Evolutionary conservation across 2,329 filamentous ascomycete genomes (phyloP).

Genomic region (Penicillium capsulatum): DNA sequence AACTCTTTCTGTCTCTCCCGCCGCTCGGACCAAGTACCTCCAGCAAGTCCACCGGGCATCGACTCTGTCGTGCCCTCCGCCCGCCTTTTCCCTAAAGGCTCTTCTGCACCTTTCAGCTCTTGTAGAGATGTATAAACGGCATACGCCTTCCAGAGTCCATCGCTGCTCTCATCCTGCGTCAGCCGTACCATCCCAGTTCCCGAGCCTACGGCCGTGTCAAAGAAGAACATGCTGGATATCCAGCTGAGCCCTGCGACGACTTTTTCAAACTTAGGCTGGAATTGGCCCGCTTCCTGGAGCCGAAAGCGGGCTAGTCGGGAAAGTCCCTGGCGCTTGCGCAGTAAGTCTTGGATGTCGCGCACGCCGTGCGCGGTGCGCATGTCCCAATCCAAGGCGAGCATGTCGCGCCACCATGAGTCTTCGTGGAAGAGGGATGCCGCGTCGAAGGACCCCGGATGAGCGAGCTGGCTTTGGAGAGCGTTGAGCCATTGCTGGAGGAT

Average conservation of each 20-base stretch:
- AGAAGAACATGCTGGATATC: slow-evolving; percentile 40
- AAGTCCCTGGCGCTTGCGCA: slow-evolving; percentile 25
- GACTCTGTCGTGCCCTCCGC: slow-evolving; percentile 33
- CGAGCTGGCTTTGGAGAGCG: slow-evolving; percentile 24
- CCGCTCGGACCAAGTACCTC: slow-evolving; percentile 39
- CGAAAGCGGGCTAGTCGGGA: slow-evolving; percentile 29
- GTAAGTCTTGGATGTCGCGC: slow-evolving; percentile 30
- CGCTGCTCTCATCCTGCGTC: slow-evolving; percentile 22
- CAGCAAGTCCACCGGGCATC: slow-evolving; percentile 29
- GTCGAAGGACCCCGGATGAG: slow-evolving; percentile 12
- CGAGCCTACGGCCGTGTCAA: slow-evolving; percentile 35
- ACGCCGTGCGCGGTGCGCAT: slow-evolving; percentile 34
- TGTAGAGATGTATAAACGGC: slow-evolving; percentile 39
- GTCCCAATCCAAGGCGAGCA: slow-evolving; percentile 40
- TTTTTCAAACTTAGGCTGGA: slow-evolving; percentile 26
- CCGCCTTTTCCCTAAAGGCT: slow-evolving; percentile 32
- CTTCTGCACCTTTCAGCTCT: slow-evolving; percentile 33
- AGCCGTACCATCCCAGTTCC: slow-evolving; percentile 38
- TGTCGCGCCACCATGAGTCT: slow-evolving; percentile 43
- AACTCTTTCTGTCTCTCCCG: slow-evolving; percentile 32
- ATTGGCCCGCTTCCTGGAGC: slow-evolving; percentile 33
- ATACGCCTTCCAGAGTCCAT: slow-evolving; percentile 37
- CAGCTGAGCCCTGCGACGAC: slow-evolving; percentile 31
- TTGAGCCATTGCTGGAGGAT: slow-evolving; percentile 35
- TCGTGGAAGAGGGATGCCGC: slow-evolving; percentile 30